phyloP scores from a whole-genome alignment of 78 protist genomes.

The Ministeria vibrans region DNA sequence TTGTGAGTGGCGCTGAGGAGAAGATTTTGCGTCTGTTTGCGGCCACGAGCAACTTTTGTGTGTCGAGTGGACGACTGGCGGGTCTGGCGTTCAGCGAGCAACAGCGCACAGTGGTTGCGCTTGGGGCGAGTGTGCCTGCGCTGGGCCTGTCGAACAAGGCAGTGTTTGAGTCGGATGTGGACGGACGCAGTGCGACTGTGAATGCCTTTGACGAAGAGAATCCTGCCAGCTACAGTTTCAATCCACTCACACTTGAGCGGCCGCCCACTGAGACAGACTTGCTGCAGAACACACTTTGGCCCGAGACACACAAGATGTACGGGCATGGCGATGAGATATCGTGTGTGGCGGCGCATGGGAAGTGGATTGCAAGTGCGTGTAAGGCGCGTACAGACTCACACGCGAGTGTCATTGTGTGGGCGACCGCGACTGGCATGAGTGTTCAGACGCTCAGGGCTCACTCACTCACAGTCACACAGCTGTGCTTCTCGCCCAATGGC shows the following conservation, averaged over 20 bases:
- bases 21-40: conserved; percentile 17
- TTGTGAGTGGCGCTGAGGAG: conserved; percentile 19
- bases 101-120: neutral
- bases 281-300: conserved; percentile 38
- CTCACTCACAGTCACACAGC: neutral
- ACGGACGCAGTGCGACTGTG: neutral
- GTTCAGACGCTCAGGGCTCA: neutral
- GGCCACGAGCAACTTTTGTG: neutral
- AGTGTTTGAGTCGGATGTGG: neutral
- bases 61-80: neutral
- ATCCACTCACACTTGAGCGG: neutral
- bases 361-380: neutral
- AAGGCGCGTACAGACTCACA: neutral
- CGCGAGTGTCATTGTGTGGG: neutral
- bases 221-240: neutral
- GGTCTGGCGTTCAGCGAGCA: neutral
- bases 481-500: conserved; percentile 1
- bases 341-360: neutral
- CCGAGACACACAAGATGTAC: conserved; percentile 23
- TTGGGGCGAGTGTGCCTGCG: conserved; percentile 20
- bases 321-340: conserved; percentile 17
- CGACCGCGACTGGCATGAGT: neutral
- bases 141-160: conserved; percentile 25
- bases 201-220: neutral
- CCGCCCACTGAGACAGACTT: conserved; percentile 18